Conservation (phyloP, 2,329 filamentous ascomycete genomes). For the Colletotrichum cordylinicola region DNA sequence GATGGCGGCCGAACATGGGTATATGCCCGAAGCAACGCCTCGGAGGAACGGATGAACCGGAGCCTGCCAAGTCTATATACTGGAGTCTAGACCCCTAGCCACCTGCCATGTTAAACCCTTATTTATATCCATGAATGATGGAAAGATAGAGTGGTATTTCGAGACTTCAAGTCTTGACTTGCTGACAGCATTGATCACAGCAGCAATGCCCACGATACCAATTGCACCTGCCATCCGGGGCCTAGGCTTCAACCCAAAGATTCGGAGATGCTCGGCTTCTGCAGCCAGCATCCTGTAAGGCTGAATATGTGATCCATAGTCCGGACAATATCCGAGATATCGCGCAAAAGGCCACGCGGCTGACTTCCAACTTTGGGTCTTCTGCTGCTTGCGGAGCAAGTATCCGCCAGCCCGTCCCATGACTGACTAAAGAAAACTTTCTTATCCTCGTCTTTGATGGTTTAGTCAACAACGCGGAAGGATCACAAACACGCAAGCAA, state of each 20-base stretch:
- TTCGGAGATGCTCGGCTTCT: background rate
- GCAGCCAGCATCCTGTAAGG: background rate
- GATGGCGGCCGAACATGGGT: background rate
- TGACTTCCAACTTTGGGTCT: background rate
- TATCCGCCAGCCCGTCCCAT: background rate
- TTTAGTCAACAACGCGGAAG: background rate
- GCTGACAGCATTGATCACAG: background rate
- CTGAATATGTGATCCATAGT: background rate
- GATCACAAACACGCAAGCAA: background rate
- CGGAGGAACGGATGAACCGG: background rate
- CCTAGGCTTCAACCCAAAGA: background rate
- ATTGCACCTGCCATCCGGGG: background rate
- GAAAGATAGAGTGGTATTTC: background rate
- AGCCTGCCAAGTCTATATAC: background rate
- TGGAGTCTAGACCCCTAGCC: background rate
- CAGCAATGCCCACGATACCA: background rate
- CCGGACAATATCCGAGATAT: background rate
- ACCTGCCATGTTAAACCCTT: background rate
- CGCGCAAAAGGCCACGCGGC: background rate
- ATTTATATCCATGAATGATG: background rate
- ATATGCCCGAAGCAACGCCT: background rate
- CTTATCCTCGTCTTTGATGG: background rate
- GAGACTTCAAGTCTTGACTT: background rate
- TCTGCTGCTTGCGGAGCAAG: background rate
- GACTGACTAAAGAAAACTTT: background rate